Conservation (phyloP, 352 stramenopile genomes). For the Pythium monospermum region DNA sequence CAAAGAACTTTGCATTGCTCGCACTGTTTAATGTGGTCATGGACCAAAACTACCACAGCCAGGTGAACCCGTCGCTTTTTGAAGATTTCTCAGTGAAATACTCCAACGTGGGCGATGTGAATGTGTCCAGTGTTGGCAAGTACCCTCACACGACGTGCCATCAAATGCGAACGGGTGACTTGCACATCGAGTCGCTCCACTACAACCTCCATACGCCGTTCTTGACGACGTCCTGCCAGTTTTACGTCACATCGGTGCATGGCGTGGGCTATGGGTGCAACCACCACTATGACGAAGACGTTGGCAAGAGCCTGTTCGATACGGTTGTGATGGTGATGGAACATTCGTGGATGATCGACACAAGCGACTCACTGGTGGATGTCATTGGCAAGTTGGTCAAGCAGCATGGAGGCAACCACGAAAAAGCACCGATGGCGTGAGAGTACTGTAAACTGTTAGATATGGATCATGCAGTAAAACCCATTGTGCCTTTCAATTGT, state of each 20-base stretch:
- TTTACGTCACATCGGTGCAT: slow-evolving; percentile 14
- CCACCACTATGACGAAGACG: slow-evolving; percentile 15
- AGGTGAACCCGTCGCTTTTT: slow-evolving; percentile 2
- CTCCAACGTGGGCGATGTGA: slow-evolving; percentile 2
- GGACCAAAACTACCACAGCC: slow-evolving; percentile 9
- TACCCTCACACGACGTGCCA: slow-evolving; percentile 5
- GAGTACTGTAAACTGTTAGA: too few relatives aligned
- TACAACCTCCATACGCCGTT: slow-evolving; percentile 1
- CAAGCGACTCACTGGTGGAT: background rate
- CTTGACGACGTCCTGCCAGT: background rate
- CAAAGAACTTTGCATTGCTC: background rate
- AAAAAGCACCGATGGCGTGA: too few relatives aligned
- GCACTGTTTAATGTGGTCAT: background rate
- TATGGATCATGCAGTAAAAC: too few relatives aligned
- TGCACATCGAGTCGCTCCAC: slow-evolving; percentile 8
- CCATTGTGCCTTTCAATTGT: too few relatives aligned
- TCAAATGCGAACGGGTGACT: background rate
- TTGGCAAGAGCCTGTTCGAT: slow-evolving; percentile 9
- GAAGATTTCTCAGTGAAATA: slow-evolving; percentile 7
- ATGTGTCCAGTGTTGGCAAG: slow-evolving; percentile 10
- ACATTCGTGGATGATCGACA: slow-evolving; percentile 7
- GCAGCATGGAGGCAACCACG: too few relatives aligned
- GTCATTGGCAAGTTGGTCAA: slow-evolving; percentile 3
- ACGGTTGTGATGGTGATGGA: slow-evolving; percentile 8
- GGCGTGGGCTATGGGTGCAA: slow-evolving; percentile 5